phyloP scores from a whole-genome alignment of 179 eudicot species.

The Drosera spatulata region DNA sequence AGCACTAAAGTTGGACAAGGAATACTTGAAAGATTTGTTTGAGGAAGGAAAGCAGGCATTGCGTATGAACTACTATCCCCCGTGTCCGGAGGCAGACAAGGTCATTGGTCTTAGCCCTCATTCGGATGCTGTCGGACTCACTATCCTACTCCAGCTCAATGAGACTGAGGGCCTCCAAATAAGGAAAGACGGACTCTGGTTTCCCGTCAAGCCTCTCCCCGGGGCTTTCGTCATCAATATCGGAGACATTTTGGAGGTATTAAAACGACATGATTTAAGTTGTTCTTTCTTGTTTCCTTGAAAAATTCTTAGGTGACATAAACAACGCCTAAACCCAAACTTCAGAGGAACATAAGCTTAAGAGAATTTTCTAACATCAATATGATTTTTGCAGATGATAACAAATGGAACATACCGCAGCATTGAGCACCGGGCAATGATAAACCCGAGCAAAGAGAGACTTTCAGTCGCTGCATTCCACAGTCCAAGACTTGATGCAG shows the following conservation, averaged over 20 bases:
- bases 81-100: no score
- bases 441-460: constrained; percentile 5
- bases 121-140: neutral
- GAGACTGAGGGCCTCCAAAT: neutral
- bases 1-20: neutral
- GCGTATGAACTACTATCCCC: no score
- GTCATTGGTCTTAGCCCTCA: neutral
- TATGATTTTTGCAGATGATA: neutral
- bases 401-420: constrained; percentile 4
- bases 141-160: neutral
- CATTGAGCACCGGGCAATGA: constrained; percentile 3
- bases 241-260: no score
- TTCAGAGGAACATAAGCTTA: no score
- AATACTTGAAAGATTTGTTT: neutral
- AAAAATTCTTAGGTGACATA: no score
- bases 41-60: neutral
- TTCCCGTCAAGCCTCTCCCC: no score
- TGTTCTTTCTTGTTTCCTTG: no score
- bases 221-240: no score
- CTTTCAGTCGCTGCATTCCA: constrained; percentile 5
- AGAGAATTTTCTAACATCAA: no score
- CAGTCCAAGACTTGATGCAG: neutral
- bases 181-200: neutral
- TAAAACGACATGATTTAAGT: no score
- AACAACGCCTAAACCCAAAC: no score